Evolutionary conservation across 2,329 filamentous ascomycete genomes (phyloP), one percentile per base, ranked within the genome.

Genomic region (Alternaria infectoria): DNA sequence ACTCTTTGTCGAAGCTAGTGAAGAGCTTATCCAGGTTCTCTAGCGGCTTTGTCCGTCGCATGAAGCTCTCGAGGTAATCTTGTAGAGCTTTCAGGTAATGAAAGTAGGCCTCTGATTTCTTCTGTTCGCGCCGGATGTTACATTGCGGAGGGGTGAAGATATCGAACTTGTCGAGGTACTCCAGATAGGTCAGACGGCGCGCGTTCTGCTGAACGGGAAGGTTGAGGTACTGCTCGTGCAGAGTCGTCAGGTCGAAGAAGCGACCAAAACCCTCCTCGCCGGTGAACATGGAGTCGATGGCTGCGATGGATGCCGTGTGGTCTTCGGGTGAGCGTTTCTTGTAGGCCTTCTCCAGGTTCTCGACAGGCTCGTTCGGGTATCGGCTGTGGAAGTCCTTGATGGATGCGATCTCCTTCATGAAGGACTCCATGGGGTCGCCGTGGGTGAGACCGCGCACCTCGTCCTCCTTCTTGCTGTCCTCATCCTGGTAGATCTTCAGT

Each of bases 281-380:
- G 0, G 93, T 97, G 80, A 99, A 99, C 84, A 98, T 91, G 61
- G 89, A 89, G 76, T 98, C 95, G 51, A 97, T 90, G 56, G 94
- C 88, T 46, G 88, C 88, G 59, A 87, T 80, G 1, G 86, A 83
- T 50, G 91, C 88, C 5, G 73, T 75, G 54, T 89, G 87, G 68
- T 91, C 90, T 46, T 89, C 89, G 12, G 86, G 86, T 45, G 86
- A 83, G 61, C 86, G 88, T 75, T 89, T 86, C 79, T 93, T 93
- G 84, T 99, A 99, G 36, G 94, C 92, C 70, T 91, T 89, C 82
- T 99, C 96, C 13, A 97, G 89, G 73, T 98, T 97, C 80, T 99
- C 96, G 51, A 97, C 92, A 28, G 92, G 93, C 78, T 97, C 93
- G 81, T 97, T 96, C 1, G 95, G 95, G 75, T 99, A 97, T 72